Conservation (phyloP, 208 protist genomes). For the Acanthamoeba culbertsoni region DNA sequence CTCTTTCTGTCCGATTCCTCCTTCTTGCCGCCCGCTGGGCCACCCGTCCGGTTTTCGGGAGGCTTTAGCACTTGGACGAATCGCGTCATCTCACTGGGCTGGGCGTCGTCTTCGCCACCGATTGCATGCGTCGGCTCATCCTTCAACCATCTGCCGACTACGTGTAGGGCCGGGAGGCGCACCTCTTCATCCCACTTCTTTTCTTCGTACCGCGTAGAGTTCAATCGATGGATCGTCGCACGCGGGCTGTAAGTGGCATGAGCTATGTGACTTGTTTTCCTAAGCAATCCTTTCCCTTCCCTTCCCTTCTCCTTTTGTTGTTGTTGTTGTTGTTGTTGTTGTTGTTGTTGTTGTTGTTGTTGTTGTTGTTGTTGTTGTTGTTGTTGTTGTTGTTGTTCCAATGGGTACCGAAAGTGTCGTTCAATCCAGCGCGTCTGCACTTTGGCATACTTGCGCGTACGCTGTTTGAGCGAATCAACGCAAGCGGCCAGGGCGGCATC, state of each 20-base stretch:
- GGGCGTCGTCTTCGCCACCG: background rate
- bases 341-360: no score
- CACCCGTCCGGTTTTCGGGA: no score
- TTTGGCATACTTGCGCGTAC: constrained; percentile 24
- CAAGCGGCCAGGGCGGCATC: background rate
- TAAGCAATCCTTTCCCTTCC: no score
- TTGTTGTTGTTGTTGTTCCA: no score
- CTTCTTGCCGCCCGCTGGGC: no score
- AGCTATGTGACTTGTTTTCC: no score
- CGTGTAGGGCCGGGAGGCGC: background rate
- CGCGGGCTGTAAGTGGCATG: background rate
- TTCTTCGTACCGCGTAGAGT: background rate
- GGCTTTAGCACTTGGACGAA: background rate
- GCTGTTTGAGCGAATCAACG: background rate
- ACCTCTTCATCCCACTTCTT: background rate
- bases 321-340: no score
- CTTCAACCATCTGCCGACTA: background rate
- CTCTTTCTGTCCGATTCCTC: no score
- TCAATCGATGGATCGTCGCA: background rate
- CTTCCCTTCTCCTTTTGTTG: no score
- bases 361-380: no score
- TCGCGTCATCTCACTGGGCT: background rate
- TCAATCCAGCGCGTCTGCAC: background rate
- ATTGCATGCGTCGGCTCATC: no score
- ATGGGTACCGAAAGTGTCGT: background rate